phyloP scores from a whole-genome alignment of 1,284 basidiomycete species.

The Microbotryomycetes sp. region DNA sequence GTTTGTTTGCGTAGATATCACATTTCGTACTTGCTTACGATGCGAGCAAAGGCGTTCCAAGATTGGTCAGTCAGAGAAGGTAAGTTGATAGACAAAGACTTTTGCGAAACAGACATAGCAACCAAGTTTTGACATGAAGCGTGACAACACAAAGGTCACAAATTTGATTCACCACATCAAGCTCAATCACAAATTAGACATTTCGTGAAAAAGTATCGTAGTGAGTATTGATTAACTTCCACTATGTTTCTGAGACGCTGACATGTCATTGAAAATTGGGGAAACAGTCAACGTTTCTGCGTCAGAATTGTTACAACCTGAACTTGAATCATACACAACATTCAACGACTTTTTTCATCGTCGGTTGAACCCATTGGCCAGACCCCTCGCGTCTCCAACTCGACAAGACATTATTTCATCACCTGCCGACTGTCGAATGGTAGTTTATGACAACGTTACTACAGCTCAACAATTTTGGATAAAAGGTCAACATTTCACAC shows the following conservation, averaged over 20 bases:
- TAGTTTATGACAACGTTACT: constrained; percentile 58
- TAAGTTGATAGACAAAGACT: too few species aligned
- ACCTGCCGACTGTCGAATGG: constrained; percentile 58
- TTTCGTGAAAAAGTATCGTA: constrained; percentile 66
- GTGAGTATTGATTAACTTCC: constrained; percentile 39
- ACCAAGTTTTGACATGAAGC: too few species aligned
- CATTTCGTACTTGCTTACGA: too few species aligned
- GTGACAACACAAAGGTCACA: too few species aligned
- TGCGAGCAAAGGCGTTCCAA: not conserved
- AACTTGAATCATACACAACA: constrained; percentile 41
- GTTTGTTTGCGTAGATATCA: too few species aligned
- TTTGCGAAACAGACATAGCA: too few species aligned
- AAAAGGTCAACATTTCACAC: constrained; percentile 60
- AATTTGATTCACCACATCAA: not conserved
- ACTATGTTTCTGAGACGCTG: too few species aligned
- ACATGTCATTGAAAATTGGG: not conserved
- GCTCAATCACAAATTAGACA: not conserved
- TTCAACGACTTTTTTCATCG: constrained; percentile 82
- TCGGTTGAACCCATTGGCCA: constrained; percentile 57
- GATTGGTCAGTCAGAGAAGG: not conserved
- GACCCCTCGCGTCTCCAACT: constrained; percentile 58
- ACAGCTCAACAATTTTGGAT: constrained; percentile 56
- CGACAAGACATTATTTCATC: constrained; percentile 56
- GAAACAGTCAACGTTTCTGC: not conserved
- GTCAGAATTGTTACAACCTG: constrained; percentile 1